Evolutionary conservation across 495 filamentous ascomycete genomes (phyloP).

Genomic region (Aspergillus steynii): DNA sequence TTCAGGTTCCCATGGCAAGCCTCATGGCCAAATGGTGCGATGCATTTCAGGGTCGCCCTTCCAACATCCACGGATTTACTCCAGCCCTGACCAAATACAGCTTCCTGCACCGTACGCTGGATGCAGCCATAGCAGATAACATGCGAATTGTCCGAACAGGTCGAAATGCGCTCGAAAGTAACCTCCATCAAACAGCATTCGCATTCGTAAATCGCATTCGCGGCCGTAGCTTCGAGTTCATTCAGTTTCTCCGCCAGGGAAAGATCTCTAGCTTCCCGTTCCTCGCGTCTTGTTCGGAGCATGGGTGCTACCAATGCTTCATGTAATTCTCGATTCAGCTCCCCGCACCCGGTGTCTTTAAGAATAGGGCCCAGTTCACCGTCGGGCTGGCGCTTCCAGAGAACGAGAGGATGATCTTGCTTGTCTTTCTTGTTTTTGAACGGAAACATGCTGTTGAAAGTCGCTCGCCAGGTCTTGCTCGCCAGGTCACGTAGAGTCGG

Average conservation of each 20-base stretch:
- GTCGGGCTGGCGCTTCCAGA: slow-evolving; percentile 57
- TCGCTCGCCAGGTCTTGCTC: slow-evolving; percentile 82
- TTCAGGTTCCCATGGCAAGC: slow-evolving; percentile 74
- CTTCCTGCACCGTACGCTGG: slow-evolving; percentile 73
- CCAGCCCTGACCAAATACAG: slow-evolving; percentile 92
- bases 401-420: slow-evolving; percentile 62
- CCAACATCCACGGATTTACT: slow-evolving; percentile 70
- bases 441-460: slow-evolving; percentile 70
- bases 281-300: slow-evolving; percentile 49
- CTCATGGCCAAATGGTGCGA: slow-evolving; percentile 65
- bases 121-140: slow-evolving; percentile 87
- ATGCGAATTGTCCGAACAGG: slow-evolving; percentile 71
- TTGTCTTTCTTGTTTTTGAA: slow-evolving; percentile 62
- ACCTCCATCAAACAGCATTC: slow-evolving; percentile 82
- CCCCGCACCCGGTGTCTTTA: slow-evolving; percentile 69
- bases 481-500: slow-evolving; percentile 72
- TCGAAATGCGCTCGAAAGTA: slow-evolving; percentile 78
- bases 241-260: slow-evolving; percentile 68
- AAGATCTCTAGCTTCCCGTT: slow-evolving; percentile 64
- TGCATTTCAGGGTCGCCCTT: slow-evolving; percentile 72
- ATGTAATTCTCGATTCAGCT: slow-evolving; percentile 80
- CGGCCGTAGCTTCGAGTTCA: slow-evolving; percentile 69
- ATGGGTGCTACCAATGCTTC: slow-evolving; percentile 65
- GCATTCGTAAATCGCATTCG: slow-evolving; percentile 77
- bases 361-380: slow-evolving; percentile 57